Evolutionary conservation across 495 filamentous ascomycete genomes (phyloP).

Genomic region (Monascus purpureus): DNA sequence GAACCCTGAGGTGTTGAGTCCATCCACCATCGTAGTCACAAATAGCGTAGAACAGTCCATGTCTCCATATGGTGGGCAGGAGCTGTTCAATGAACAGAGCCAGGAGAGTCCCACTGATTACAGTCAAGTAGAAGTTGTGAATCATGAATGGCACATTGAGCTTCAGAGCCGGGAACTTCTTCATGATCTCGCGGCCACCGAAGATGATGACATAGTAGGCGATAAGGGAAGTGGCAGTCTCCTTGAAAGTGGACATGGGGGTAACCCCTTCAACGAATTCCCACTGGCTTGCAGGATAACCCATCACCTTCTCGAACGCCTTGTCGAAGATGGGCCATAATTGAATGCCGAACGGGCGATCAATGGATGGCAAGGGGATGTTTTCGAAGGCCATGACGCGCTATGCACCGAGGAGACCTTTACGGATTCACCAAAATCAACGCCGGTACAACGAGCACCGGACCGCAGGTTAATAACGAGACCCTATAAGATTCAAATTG

Average conservation of each 20-base stretch:
- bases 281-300: slow-evolving; percentile 49
- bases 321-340: slow-evolving; percentile 93
- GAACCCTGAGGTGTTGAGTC: slow-evolving; percentile 48
- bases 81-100: slow-evolving; percentile 53
- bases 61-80: slow-evolving; percentile 41
- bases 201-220: slow-evolving; percentile 55
- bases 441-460: too few relatives aligned
- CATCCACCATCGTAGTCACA: slow-evolving; percentile 52
- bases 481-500: neutral
- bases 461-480: too few relatives aligned
- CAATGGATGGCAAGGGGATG: slow-evolving; percentile 63
- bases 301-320: slow-evolving; percentile 56
- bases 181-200: slow-evolving; percentile 54
- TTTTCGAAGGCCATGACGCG: slow-evolving; percentile 35
- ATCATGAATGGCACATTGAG: slow-evolving; percentile 56
- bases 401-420: slow-evolving; percentile 1
- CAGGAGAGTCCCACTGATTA: slow-evolving; percentile 45
- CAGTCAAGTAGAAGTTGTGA: slow-evolving; percentile 52
- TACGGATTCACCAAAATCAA: neutral
- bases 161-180: slow-evolving; percentile 40
- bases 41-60: slow-evolving; percentile 51
- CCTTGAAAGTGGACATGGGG: slow-evolving; percentile 44
- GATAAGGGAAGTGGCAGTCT: slow-evolving; percentile 40
- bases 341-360: slow-evolving; percentile 80
- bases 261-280: slow-evolving; percentile 44